Evolutionary conservation across 192 early-diverging fungal genomes (phyloP), one percentile per base, ranked within the genome.

Genomic region (Rhizophagus clarus): DNA sequence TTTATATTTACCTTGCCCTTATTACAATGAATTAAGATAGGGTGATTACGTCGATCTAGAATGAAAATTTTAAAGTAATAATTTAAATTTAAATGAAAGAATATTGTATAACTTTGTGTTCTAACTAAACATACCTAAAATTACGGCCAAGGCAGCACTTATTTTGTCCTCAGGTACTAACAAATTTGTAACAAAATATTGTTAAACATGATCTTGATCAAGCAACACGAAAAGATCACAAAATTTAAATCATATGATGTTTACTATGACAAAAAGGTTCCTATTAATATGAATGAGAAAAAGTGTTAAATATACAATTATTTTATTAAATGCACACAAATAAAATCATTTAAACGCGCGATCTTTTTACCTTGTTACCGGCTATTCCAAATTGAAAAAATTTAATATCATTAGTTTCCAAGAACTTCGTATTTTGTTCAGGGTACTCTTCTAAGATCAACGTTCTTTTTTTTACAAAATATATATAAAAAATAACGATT

Each of bases 1-100:
- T 62, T 4, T 24, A 20, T 17, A 11, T 60, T 37, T 84, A 89
- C 90, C 83, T 98, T 98, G 69, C 98, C 98, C 84, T 98, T 97
- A 83, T 99, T 98, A 82, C 97, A 99, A 80, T 99, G 97, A 10
- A 99, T 93, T 60, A 99, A 80, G 61, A 99, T 91, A 14, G 94
- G 94, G 74, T 95, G 94, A 61, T 95, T 95, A 34, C 92, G 85
- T 17, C 82, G 83, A 74, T 95, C 93, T 80, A 85, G 80, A 49
- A 80, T 69, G 72, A 85, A 88, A 11, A 85, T 78, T 40, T 84
- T 78, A 72, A 15, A 47, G 26, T n/a, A n/a, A 84, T 8, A 40
- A 8, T 40, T 40, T 40, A 40, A 7, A 88, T 32, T 83, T 31
- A 9, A 56, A 60, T 15, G 47, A 74, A 76, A 28, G 24, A 51